Evolutionary conservation across 2,329 filamentous ascomycete species (phyloP), one percentile per base, ranked within the genome.

Genomic region (Ophiostoma pallidulum): DNA sequence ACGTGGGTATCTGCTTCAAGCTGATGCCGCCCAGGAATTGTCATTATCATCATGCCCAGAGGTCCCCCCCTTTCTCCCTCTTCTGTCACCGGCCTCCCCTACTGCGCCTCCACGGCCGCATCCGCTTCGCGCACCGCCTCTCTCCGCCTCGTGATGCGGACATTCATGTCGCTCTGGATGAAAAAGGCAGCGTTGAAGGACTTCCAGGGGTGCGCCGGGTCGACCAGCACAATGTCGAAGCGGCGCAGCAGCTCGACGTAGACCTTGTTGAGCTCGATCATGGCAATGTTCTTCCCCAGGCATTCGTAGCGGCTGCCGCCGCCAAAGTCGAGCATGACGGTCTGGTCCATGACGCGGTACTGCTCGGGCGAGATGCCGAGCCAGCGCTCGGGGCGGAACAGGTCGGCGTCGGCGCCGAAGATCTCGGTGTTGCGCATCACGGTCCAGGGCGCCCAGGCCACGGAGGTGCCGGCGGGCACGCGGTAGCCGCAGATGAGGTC

Each of bases 311-410:
- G 49, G 31, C 49, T 54, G 8, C 69, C 68, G 22, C 60, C 58
- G 4, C 64, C 64, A 54, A 71, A 72, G 8, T 66, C 57, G 4
- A 67, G 55, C 38, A 67, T 66, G 31, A 64, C 51, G 8, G 51
- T 54, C 37, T 38, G 45, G 29, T 47, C 43, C 58, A 66, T 67
- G n/a, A 32, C 41, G 8, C 32, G 20, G 46, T 41, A 37, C 18
- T 55, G 53, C 8, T 55, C 59, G 0, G 48, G 43, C 7, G 61
- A 57, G 2, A 55, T 58, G 42, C 65, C 59, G 13, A 72, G 50
- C 69, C 71, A 74, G 31, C 72, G 60, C 40, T 71, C 69, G 0
- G 71, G 72, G 12, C 66, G 60, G 55, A 68, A 75, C 0, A 66
- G 41, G n/a, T 64, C 59, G 4, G 63, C 64, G 47, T 71, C 66